Evolutionary conservation across 2,329 filamentous ascomycete species (phyloP).

Genomic region (Sclerotinia trifoliorum): DNA sequence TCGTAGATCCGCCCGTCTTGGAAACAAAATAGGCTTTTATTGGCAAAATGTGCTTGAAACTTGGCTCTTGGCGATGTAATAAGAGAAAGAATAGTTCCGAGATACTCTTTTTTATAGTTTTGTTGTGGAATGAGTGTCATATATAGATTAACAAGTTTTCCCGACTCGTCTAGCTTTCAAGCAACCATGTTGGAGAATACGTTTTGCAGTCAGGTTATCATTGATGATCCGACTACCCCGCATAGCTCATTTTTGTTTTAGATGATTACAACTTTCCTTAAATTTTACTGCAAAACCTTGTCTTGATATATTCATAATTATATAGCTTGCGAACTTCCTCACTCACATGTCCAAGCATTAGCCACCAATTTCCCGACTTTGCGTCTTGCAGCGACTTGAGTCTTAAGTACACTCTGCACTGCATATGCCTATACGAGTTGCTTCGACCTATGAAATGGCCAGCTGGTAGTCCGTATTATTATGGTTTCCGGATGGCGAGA

Average conservation of each 20-base stretch:
- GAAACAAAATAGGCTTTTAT: conserved; percentile 11
- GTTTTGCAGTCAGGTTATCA: neutral
- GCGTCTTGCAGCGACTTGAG: neutral
- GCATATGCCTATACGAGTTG: neutral
- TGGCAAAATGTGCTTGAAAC: conserved; percentile 7
- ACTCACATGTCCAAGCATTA: neutral
- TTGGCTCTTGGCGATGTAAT: conserved; percentile 4
- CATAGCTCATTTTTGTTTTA: neutral
- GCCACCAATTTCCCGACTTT: neutral
- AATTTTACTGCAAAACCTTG: neutral
- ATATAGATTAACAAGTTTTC: neutral
- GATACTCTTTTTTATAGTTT: neutral
- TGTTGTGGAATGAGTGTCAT: neutral
- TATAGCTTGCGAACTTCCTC: neutral
- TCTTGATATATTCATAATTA: neutral
- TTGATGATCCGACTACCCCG: neutral
- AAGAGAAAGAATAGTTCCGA: neutral
- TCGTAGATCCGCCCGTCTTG: conserved; percentile 1
- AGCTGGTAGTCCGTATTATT: neutral
- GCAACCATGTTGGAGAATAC: too few species aligned
- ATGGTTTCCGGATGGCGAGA: neutral
- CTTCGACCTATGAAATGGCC: neutral
- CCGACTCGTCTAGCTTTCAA: neutral
- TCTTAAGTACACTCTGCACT: neutral
- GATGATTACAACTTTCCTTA: neutral